These are phyloP conservation scores for Tilletia setariae DNA, from an alignment of 1,284 basidiomycete genomes.

Conservation along the genomic window DNA sequence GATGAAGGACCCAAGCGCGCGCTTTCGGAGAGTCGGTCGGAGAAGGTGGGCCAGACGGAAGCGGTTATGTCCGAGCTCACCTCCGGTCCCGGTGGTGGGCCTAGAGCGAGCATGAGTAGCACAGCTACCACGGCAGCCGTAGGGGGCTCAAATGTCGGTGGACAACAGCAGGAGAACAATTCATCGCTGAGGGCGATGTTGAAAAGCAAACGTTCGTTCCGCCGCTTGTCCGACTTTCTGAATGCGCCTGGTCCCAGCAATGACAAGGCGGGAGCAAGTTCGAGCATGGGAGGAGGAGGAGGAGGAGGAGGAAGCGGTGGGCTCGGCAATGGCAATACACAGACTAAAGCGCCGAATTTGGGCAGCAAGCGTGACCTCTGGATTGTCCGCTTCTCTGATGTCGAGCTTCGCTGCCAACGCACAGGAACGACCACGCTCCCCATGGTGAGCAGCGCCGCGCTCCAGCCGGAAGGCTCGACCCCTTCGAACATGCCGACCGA, in stretches of 20 bases:
- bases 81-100: neutral
- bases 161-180: no score
- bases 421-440: conserved; percentile 84
- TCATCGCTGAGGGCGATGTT: conserved; percentile 33
- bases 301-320: neutral
- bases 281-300: neutral
- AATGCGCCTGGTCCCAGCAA: neutral
- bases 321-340: conserved; percentile 20
- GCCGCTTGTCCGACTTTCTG: conserved; percentile 37
- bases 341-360: conserved; percentile 46
- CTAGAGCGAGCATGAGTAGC: no score
- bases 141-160: no score
- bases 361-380: conserved; percentile 71
- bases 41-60: neutral
- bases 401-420: conserved; percentile 83
- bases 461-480: conserved; percentile 13
- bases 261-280: conserved; percentile 8
- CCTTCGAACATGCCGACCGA: neutral
- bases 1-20: conserved; percentile 39
- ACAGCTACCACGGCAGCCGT: no score
- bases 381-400: conserved; percentile 92
- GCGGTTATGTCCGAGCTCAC: neutral
- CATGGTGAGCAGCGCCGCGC: conserved; percentile 64
- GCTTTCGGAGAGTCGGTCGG: conserved; percentile 34
- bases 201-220: conserved; percentile 41